These are phyloP conservation scores for Keithomyces neogunnii DNA, from an alignment of 2,329 filamentous ascomycete species.

Conservation along the genomic window DNA sequence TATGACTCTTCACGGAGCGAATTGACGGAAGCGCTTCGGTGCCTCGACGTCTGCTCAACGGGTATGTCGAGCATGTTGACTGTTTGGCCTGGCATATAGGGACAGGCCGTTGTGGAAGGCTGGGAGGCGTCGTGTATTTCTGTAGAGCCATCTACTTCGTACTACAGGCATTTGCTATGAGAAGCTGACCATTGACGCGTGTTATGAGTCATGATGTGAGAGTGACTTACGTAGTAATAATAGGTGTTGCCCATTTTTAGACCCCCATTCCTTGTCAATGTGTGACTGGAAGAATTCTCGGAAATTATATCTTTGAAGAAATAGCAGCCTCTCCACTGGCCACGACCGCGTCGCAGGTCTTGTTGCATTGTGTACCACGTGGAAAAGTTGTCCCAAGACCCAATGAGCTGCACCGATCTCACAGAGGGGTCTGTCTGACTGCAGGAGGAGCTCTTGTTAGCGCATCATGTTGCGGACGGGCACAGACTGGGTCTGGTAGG, in stretches of 20 bases:
- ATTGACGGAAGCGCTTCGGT: slow-evolving; percentile 57
- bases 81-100: slow-evolving; percentile 77
- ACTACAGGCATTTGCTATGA: slow-evolving; percentile 39
- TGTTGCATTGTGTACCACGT: slow-evolving; percentile 72
- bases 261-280: slow-evolving; percentile 58
- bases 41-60: slow-evolving; percentile 50
- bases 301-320: slow-evolving; percentile 78
- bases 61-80: slow-evolving; percentile 82
- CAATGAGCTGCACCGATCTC: slow-evolving; percentile 69
- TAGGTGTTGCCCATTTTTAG: slow-evolving; percentile 90
- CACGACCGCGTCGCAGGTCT: slow-evolving; percentile 64
- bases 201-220: slow-evolving; percentile 3
- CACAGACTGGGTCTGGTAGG: neutral
- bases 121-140: slow-evolving; percentile 68
- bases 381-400: slow-evolving; percentile 93
- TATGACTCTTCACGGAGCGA: slow-evolving; percentile 50
- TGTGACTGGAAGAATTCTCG: slow-evolving; percentile 45
- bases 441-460: slow-evolving; percentile 15
- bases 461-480: neutral
- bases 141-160: slow-evolving; percentile 69
- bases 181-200: neutral
- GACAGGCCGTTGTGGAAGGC: slow-evolving; percentile 70
- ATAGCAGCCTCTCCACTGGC: slow-evolving; percentile 82
- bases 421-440: slow-evolving; percentile 54
- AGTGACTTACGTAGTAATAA: slow-evolving; percentile 78